Evolutionary conservation across 179 eudicot species (phyloP).

Genomic region (Kewa caespitosa): DNA sequence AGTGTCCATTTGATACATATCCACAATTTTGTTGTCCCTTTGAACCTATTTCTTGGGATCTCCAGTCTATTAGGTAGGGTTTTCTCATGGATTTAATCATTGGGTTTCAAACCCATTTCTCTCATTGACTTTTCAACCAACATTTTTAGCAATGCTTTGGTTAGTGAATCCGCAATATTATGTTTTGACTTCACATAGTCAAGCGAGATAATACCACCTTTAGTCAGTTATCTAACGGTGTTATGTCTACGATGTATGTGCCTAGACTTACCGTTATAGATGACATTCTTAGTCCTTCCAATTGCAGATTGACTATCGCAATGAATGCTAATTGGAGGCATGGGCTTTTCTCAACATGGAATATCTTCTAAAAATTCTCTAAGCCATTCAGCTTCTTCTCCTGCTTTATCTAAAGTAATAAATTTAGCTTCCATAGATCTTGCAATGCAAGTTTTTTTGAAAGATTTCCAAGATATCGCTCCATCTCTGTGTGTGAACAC

Average conservation of each 20-base stretch:
- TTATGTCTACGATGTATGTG: background rate
- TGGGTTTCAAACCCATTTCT: background rate
- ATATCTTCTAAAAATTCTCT: background rate
- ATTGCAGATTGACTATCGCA: background rate
- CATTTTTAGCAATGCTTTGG: background rate
- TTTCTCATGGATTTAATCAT: too few species aligned
- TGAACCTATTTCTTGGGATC: background rate
- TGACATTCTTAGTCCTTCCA: background rate
- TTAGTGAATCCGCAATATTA: background rate
- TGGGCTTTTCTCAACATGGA: background rate
- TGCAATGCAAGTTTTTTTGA: background rate
- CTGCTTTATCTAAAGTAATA: background rate
- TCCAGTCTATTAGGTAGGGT: background rate
- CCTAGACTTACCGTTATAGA: background rate
- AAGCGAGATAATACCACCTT: background rate
- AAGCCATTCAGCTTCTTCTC: background rate
- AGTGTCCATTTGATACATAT: too few species aligned
- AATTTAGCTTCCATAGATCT: background rate
- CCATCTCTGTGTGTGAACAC: background rate
- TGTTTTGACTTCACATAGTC: background rate
- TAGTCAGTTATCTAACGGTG: background rate
- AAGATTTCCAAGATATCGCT: background rate
- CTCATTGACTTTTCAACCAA: background rate
- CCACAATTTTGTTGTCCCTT: background rate
- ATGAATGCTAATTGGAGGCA: background rate